These are phyloP conservation scores for Ulota crispa DNA, from an alignment of 225 moss, liverwort and hornwort genomes.

Conservation along the genomic window DNA sequence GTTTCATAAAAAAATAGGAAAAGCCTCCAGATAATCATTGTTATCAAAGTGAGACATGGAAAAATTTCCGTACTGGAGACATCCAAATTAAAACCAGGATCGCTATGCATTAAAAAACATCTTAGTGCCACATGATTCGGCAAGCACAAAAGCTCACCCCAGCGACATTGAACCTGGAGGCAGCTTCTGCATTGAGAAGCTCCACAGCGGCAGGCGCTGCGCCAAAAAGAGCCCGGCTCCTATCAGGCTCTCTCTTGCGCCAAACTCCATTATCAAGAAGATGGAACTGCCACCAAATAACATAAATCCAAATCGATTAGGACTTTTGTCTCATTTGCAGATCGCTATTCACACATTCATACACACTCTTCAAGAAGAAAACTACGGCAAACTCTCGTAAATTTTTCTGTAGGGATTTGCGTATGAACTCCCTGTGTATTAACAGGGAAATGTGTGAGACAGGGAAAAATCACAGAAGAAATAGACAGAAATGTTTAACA, in stretches of 20 bases:
- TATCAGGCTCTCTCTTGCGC: constrained; percentile 38
- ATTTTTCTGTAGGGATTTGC: no score
- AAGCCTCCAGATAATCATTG: no score
- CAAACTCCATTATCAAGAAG: constrained; percentile 43
- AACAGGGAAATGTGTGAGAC: no score
- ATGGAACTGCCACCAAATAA: constrained; percentile 34
- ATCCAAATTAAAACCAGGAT: no score
- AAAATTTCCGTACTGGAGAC: background rate
- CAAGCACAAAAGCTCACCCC: constrained; percentile 36
- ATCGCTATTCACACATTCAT: background rate
- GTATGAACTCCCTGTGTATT: no score
- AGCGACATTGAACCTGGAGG: constrained; percentile 37
- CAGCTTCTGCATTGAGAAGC: constrained; percentile 49
- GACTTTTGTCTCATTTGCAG: no score
- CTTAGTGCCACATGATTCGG: background rate
- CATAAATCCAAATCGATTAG: background rate
- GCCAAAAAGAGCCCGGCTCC: constrained; percentile 25
- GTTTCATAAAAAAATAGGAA: no score
- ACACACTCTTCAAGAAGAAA: background rate
- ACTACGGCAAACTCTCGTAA: no score
- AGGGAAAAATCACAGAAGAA: no score
- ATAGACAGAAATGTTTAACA: no score
- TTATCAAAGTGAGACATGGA: background rate
- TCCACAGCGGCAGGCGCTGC: constrained; percentile 35
- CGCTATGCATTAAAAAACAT: background rate